phyloP scores from a whole-genome alignment of 805 yeast species.

The Candida alai region DNA sequence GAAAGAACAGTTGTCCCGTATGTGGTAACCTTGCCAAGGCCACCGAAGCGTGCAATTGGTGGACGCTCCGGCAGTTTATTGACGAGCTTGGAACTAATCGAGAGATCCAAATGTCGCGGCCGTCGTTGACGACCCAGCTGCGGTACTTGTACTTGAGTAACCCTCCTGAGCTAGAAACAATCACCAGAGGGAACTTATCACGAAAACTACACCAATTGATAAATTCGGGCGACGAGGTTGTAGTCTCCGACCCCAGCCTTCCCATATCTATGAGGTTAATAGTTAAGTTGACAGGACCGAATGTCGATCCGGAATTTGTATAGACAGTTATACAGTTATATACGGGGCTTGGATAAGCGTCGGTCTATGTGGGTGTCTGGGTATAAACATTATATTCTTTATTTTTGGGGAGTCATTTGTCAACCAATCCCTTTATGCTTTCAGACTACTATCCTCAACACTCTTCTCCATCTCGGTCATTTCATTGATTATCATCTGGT shows the following conservation, averaged over 20 bases:
- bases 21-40: conserved; percentile 52
- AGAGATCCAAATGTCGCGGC: conserved; percentile 32
- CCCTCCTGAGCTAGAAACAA: conserved; percentile 45
- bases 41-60: conserved; percentile 23
- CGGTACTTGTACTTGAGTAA: conserved; percentile 41
- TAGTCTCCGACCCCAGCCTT: conserved; percentile 49
- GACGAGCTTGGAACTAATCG: conserved; percentile 32
- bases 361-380: no score
- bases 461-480: conserved; percentile 34
- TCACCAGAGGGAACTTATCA: conserved; percentile 43
- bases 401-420: no score
- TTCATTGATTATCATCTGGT: conserved; percentile 46
- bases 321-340: conserved; percentile 4
- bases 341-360: neutral
- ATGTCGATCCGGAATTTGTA: conserved; percentile 17
- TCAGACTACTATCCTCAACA: no score
- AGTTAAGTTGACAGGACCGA: conserved; percentile 22
- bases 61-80: conserved; percentile 41
- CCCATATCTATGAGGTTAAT: conserved; percentile 39
- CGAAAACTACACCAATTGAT: conserved; percentile 34
- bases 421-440: no score
- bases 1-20: conserved; percentile 64
- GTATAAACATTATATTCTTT: conserved; percentile 1
- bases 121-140: conserved; percentile 43
- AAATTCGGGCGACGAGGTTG: conserved; percentile 43